Base-by-base conservation (phyloP, 1,284 basidiomycete species). In the Puccinia horiana region DNA sequence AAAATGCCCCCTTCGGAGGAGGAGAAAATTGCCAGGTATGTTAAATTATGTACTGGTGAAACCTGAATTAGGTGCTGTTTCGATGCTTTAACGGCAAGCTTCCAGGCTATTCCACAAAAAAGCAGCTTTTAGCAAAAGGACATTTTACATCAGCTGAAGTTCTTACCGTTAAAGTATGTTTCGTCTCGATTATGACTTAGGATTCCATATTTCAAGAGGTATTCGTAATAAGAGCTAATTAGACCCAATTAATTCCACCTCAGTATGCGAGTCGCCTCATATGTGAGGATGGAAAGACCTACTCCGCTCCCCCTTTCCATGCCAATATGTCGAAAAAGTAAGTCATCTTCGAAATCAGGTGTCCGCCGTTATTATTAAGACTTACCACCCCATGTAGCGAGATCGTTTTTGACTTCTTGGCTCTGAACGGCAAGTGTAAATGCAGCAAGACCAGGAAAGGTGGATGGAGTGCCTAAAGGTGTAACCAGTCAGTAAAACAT, bases 201-300 rank as follows among this genome's bases (percentile, higher is more conserved):
- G 12, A 82, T 76, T 20, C 73, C 58, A 29, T 82, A 82, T 40
- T 82, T 82, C 40, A 82, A 75, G n/a, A 82, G 63, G 54, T 82
- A 82, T 76, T 82, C 81, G 4, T 52, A 76, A 47, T 82, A 82
- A 35, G 81, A 82, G 65, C 81, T 82, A 42, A 42, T 29, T 14
- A n/a, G 2, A 26, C 2, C 11, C 8, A 18, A 47, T 49, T 40
- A 4, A 58, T 67, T 37, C 26, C 42, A 69, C 9, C 40, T 54
- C 52, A 54, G n/a, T 11, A n/a, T 67, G 1, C 37, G 32, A 40
- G 4, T n/a, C 29, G n/a, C 37, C 32, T 8, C 11, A 12, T 47
- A n/a, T 12, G 18, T 16, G 35, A 61, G 2, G 4, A 9, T 14
- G 18, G n/a, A 52, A 73, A 61, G 20, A 81, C 72, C 26, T 40